Evolutionary conservation across 73 alveolate species (phyloP), one percentile per base, ranked within the genome.

Genomic region (Effrenium voratum): DNA sequence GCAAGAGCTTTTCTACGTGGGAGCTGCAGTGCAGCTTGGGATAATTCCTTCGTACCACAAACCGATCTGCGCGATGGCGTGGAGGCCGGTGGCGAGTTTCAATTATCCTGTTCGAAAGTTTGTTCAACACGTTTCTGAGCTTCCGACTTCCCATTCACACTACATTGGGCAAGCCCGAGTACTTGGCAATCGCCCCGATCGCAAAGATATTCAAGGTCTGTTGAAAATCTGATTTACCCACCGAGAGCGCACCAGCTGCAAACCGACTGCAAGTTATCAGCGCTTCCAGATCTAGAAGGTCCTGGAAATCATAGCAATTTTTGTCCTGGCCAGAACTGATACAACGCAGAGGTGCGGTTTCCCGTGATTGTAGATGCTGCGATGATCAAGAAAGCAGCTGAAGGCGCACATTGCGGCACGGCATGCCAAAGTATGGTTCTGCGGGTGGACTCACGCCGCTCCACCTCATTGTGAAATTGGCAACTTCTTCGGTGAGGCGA

Each of bases 91-190:
- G n/a, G n/a, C n/a, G n/a, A n/a, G n/a, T n/a, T n/a, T n/a, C n/a
- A n/a, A n/a, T n/a, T n/a, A n/a, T n/a, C n/a, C n/a, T n/a, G n/a
- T n/a, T n/a, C n/a, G n/a, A n/a, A n/a, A n/a, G n/a, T n/a, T 68
- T 44, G 36, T 80, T n/a, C 34, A 2, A 47, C 91, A 45, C 70
- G 26, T 13, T 80, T n/a, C 55, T 15, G 24, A 44, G 91, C 46
- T 26, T 28, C 43, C 46, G 32, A 68, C 91, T 0, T 45, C 38
- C 3, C 70, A 80, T 80, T n/a, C 45, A 44, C 91, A 41, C 24
- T 28, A 68, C 91, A 12, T 45, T 80, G 91, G 91, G 91, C 45
- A 80, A 80, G 43, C 91, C 91, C 26, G 91, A 80, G 38, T 80
- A 80, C 91, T 26, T 80, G 63, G 91, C 91, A n/a, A 45, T 80